Evolutionary conservation across 371 early-diverging fungal genomes (phyloP), one percentile per base, ranked within the genome.

Genomic region (Thermomucor indicae-seudaticae): DNA sequence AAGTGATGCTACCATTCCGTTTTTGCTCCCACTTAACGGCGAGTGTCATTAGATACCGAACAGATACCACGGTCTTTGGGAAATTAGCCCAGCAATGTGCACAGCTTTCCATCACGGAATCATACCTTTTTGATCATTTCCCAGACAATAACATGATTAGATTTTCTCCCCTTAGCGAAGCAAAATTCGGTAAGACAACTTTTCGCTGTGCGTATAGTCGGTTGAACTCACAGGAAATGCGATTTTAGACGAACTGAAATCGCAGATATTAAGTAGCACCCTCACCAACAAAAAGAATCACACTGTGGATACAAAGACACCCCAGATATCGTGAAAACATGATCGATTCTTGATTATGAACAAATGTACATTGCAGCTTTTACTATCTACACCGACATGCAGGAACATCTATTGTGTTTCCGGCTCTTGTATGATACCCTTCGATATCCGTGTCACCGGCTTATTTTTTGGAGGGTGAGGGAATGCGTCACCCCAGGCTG

Each of bases 51-150:
- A 78, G 80, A 51, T 83, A 81, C 55, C 75, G 78, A n/a, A 69
- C 76, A 17, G 89, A 93, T 51, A 76, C 74, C 12, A 62, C 65
- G 7, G 65, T 83, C 3, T 93, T 90, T 71, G 77, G 78, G 20
- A 81, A 81, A 52, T 60, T 93, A 30, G 87, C 93, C 7, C 80
- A 84, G 27, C 90, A 93, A 59, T 86, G 89, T 52, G 89, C 93
- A 3, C 83, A 86, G 51, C 70, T 89, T 5, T 90, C 90, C 1
- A 80, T 80, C 16, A 81, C 86, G 3, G 88, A 89, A 40, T 79
- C 81, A 0, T 81, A 79, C 29, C 55, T 90, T 0, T 90, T 77
- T 51, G 85, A 86, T 23, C 72, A 80, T 49, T 71, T 72, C 38
- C 76, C 75, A 12, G 78, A 73, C 46, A 64, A 78, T 49, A 84